Base-by-base conservation (phyloP, 2,329 filamentous ascomycete genomes). In the Zalaria sp. region DNA sequence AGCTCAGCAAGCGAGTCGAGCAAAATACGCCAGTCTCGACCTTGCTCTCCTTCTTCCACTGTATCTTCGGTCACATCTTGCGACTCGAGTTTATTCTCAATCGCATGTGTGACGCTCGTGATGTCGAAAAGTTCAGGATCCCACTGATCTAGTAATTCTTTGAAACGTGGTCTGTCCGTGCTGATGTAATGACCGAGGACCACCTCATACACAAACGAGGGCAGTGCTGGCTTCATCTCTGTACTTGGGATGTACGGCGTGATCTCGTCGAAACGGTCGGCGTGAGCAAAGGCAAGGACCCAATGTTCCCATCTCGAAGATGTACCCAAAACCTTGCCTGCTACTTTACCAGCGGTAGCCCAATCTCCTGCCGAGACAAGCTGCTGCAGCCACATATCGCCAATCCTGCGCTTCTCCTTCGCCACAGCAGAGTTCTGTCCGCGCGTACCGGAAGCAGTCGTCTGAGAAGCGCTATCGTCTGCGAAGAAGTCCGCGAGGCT, bases 311-410 rank as follows among this genome's bases (percentile, higher is more conserved):
- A 98, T 51, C 81, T 71, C 38, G 81, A 71, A 1, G 86, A 77
- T 1, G 81, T 85, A 35, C 78, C 78, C 1, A 98, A 68, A 0
- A 95, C 88, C 54, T 81, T 86, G 9, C 81, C 83, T 44, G 87
- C 89, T 3, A 93, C 71, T 53, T 81, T 71, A 1, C 86, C 89
- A 4, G 91, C 91, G 43, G 73, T 68, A 5, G 58, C 57, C 91
- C 91, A 98, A 46, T 89, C 71, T 5, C 76, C 72, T 0, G 75
- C 69, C 31, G 79, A 75, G 29, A 94, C 75, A 29, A 96, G 72
- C 53, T 94, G 84, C 46, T 88, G 79, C 29, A 98, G 72, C 91
- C 91, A 98, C 4, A 93, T 70, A 55, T 96, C 91, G 25, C 91
- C 91, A 44, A 98, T 84, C 2, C 85, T 75, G 29, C 83, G 75